A percentile compares a stretch with the other conserved stretches of the same genome.
Evolutionary conservation across 2,329 filamentous ascomycete genomes (phyloP).

Genomic region (Fusarium sp.): DNA sequence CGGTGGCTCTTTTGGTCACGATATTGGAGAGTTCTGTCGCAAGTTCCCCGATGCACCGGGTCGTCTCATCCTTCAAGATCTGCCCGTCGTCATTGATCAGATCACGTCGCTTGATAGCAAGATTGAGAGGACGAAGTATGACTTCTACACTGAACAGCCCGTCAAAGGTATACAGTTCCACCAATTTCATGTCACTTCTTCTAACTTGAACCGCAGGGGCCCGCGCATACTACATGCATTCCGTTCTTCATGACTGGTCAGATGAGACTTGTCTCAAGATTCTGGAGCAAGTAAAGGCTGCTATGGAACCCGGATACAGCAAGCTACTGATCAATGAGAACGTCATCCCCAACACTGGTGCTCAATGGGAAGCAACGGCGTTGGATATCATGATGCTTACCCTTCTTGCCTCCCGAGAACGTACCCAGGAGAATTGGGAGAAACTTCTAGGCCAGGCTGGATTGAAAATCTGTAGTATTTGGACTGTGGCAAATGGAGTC

Average conservation of each 20-base stretch:
- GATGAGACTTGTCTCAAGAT: constrained; percentile 49
- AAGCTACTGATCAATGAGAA: constrained; percentile 54
- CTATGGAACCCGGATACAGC: constrained; percentile 53
- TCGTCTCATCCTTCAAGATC: constrained; percentile 60
- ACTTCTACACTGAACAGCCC: constrained; percentile 60
- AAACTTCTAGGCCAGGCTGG: constrained; percentile 48
- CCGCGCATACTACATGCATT: constrained; percentile 55
- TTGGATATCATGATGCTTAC: constrained; percentile 53
- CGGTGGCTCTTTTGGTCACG: constrained; percentile 51
- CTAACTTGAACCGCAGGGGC: constrained; percentile 42
- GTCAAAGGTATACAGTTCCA: constrained; percentile 49
- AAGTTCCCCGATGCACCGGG: constrained; percentile 54
- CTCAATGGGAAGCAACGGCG: constrained; percentile 51
- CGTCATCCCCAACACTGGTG: constrained; percentile 49
- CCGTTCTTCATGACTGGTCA: constrained; percentile 56
- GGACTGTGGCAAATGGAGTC: constrained; percentile 46
- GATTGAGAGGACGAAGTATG: constrained; percentile 54
- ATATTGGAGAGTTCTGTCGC: constrained; percentile 47
- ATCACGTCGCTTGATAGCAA: constrained; percentile 43
- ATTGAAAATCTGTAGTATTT: constrained; percentile 51
- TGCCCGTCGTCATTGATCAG: constrained; percentile 53
- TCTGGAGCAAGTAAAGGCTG: constrained; percentile 46
- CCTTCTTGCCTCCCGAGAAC: constrained; percentile 48
- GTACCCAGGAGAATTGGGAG: constrained; percentile 51
- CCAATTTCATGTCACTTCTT: not conserved